phyloP scores from a whole-genome alignment of 495 filamentous ascomycete species.

The Podospora conica region DNA sequence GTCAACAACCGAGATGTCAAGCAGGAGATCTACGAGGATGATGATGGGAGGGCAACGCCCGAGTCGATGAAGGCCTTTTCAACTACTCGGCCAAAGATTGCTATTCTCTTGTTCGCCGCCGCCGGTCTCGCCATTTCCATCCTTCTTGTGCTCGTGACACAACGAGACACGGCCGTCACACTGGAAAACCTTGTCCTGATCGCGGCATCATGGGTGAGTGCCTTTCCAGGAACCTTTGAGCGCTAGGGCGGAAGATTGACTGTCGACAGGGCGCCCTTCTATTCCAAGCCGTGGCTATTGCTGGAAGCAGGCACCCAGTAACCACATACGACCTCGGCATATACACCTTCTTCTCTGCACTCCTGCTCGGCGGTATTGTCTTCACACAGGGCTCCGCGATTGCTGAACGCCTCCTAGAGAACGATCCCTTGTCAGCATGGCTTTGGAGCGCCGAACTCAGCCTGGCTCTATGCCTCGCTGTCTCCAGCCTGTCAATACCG shows the following conservation, averaged over 20 bases:
- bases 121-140: constrained; percentile 43
- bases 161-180: constrained; percentile 22
- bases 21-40: constrained; percentile 51
- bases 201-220: constrained; percentile 43
- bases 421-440: constrained; percentile 20
- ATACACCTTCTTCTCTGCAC: constrained; percentile 38
- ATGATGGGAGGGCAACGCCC: constrained; percentile 54
- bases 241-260: constrained; percentile 10
- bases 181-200: constrained; percentile 36
- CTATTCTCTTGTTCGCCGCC: constrained; percentile 39
- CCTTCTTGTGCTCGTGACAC: constrained; percentile 36
- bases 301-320: constrained; percentile 38
- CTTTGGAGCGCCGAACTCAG: constrained; percentile 37
- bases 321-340: constrained; percentile 43
- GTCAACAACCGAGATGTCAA: constrained; percentile 28
- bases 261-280: constrained; percentile 34
- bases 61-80: constrained; percentile 51
- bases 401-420: constrained; percentile 24
- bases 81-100: constrained; percentile 40
- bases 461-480: constrained; percentile 28
- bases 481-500: constrained; percentile 48
- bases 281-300: constrained; percentile 41
- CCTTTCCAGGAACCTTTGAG: not conserved
- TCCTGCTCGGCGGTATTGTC: constrained; percentile 33
- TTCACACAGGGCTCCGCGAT: constrained; percentile 35